A percentile compares a stretch with the other conserved stretches of the same genome.
These are phyloP conservation scores for Rhodotorula glutinis DNA, from an alignment of 1,284 basidiomycete genomes.

Conservation along the genomic window DNA sequence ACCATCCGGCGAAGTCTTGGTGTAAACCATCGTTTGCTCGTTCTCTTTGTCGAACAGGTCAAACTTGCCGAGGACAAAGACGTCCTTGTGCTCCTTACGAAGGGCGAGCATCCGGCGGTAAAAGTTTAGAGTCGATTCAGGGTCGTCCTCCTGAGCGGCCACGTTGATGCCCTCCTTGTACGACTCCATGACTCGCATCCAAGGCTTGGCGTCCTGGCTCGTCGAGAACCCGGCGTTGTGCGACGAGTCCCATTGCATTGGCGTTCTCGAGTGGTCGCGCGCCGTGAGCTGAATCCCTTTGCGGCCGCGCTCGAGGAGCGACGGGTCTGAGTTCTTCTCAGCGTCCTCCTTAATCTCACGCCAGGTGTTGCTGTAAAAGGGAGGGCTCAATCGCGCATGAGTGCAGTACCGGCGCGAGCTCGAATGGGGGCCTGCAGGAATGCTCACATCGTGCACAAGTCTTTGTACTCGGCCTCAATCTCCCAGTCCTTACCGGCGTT, in stretches of 20 bases:
- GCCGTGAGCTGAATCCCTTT: constrained; percentile 62
- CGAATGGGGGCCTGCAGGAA: too few species aligned
- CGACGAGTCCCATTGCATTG: constrained; percentile 63
- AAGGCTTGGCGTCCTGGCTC: constrained; percentile 54
- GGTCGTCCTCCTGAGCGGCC: constrained; percentile 54
- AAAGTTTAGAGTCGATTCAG: constrained; percentile 56
- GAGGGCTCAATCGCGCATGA: too few species aligned
- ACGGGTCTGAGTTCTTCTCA: constrained; percentile 52
- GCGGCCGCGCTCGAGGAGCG: constrained; percentile 59
- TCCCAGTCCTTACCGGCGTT: constrained; percentile 66
- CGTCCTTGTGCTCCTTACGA: constrained; percentile 55
- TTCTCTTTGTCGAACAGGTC: constrained; percentile 53
- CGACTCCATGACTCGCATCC: constrained; percentile 74
- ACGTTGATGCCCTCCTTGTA: constrained; percentile 61
- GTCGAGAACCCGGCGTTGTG: constrained; percentile 62
- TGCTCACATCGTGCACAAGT: constrained; percentile 45
- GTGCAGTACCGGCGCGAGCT: too few species aligned
- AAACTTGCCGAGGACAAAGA: constrained; percentile 58
- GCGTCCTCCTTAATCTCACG: constrained; percentile 47
- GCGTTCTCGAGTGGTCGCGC: constrained; percentile 66
- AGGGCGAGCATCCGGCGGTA: constrained; percentile 59
- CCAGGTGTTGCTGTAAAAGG: constrained; percentile 32
- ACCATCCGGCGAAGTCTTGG: constrained; percentile 46
- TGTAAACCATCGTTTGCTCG: constrained; percentile 59
- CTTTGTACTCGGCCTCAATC: constrained; percentile 65